phyloP scores from a whole-genome alignment of 768 basidiomycete genomes.

The Russula compacta region DNA sequence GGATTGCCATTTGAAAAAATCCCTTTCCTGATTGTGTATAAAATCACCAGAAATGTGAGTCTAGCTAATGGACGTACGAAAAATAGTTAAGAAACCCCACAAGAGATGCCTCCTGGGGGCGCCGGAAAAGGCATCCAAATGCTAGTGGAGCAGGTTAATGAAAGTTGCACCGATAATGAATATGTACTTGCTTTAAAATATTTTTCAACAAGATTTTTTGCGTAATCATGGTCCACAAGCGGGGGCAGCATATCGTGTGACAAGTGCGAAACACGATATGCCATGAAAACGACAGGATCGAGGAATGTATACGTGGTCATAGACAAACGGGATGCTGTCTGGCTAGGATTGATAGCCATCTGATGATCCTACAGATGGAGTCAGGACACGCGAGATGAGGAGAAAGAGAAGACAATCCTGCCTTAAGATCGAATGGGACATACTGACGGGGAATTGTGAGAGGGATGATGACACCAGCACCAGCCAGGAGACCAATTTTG shows the following conservation, averaged over 20 bases:
- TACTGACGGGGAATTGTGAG: conserved; percentile 48
- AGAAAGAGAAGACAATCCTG: conserved; percentile 19
- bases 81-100: conserved; percentile 22
- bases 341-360: conserved; percentile 24
- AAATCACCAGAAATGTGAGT: not conserved
- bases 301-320: conserved; percentile 42
- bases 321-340: conserved; percentile 26
- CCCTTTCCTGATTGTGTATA: conserved; percentile 8
- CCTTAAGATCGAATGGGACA: conserved; percentile 47
- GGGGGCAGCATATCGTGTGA: conserved; percentile 36
- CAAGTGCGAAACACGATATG: conserved; percentile 36
- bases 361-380: conserved; percentile 21
- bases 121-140: conserved; percentile 23
- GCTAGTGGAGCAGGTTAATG: conserved; percentile 16
- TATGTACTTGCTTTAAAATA: conserved; percentile 26
- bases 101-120: conserved; percentile 21
- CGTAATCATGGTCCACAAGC: conserved; percentile 39
- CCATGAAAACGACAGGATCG: conserved; percentile 40
- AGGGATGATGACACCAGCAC: conserved; percentile 43
- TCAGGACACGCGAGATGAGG: not conserved
- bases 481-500: conserved; percentile 37
- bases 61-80: conserved; percentile 11
- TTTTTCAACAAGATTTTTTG: conserved; percentile 28
- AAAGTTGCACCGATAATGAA: not conserved
- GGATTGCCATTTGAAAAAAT: conserved; percentile 6